Evolutionary conservation across 208 protist genomes (phyloP).

Genomic region (Lotmaria passim): DNA sequence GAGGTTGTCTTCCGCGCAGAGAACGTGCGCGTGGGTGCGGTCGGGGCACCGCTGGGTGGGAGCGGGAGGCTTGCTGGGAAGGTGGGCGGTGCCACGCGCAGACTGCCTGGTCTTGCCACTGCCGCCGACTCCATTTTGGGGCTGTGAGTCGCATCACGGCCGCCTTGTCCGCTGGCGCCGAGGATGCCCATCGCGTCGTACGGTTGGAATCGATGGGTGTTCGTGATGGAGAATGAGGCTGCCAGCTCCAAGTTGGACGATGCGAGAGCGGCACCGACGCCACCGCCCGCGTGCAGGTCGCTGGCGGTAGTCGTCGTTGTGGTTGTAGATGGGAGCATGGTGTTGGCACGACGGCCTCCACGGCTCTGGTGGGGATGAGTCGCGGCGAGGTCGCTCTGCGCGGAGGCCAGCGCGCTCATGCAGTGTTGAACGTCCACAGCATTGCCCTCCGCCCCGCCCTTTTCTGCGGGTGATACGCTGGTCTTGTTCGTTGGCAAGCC

Average conservation of each 20-base stretch:
- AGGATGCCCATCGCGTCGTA: background rate
- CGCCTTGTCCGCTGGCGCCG: background rate
- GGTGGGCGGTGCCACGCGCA: conserved; percentile 12
- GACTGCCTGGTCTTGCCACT: background rate
- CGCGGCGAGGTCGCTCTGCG: conserved; percentile 12
- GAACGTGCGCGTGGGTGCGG: background rate
- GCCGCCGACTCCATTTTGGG: background rate
- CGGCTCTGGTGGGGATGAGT: conserved; percentile 5
- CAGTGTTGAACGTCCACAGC: background rate
- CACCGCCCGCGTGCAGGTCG: background rate
- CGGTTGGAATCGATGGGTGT: conserved; percentile 4
- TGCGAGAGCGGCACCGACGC: background rate
- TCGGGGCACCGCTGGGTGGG: conserved; percentile 6
- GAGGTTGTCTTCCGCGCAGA: conserved; percentile 1
- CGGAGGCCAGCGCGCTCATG: background rate
- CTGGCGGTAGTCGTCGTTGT: too few relatives aligned
- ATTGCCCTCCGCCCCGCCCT: background rate
- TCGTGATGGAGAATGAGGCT: conserved; percentile 2
- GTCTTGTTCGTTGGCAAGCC: background rate
- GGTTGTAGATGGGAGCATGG: too few relatives aligned
- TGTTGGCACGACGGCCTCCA: conserved; percentile 1
- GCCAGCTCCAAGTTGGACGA: conserved; percentile 3
- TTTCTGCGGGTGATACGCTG: background rate
- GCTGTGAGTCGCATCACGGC: background rate
- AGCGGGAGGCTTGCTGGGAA: conserved; percentile 10